Conservation (phyloP, 2,329 filamentous ascomycete genomes). For the Exophiala sp. region DNA sequence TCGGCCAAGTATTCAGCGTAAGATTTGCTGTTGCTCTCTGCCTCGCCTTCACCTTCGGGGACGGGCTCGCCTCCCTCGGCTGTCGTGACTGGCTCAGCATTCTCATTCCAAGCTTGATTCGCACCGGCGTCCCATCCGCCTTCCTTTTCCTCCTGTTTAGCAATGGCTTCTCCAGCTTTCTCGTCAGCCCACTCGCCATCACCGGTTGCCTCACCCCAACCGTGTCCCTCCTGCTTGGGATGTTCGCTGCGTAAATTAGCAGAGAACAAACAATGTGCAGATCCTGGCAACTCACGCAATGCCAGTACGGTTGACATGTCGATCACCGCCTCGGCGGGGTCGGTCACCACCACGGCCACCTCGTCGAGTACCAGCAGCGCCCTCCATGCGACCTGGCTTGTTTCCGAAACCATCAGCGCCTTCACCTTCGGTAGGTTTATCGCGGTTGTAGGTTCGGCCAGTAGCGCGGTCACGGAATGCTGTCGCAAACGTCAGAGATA, state of each 20-base stretch:
- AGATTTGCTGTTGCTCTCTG: slow-evolving; percentile 84
- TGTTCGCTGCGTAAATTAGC: slow-evolving; percentile 38
- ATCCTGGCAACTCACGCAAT: slow-evolving; percentile 51
- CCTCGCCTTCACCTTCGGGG: slow-evolving; percentile 47
- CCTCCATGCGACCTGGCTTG: slow-evolving; percentile 26
- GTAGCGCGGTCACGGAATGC: slow-evolving; percentile 87
- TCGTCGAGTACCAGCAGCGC: slow-evolving; percentile 50
- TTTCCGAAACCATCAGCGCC: slow-evolving; percentile 44
- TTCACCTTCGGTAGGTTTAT: slow-evolving; percentile 66
- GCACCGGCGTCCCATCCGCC: slow-evolving; percentile 42
- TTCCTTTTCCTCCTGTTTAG: slow-evolving; percentile 78
- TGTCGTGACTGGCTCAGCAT: slow-evolving; percentile 21
- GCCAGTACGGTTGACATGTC: slow-evolving; percentile 57
- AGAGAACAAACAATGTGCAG: not conserved
- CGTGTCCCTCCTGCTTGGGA: slow-evolving; percentile 62
- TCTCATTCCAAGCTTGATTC: slow-evolving; percentile 34
- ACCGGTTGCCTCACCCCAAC: slow-evolving; percentile 83
- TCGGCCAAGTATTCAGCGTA: slow-evolving; percentile 84
- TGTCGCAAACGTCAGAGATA: slow-evolving; percentile 37
- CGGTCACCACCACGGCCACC: slow-evolving; percentile 61
- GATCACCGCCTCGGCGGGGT: slow-evolving; percentile 54
- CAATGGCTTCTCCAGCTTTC: slow-evolving; percentile 84
- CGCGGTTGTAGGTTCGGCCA: slow-evolving; percentile 77
- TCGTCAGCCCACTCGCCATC: slow-evolving; percentile 85
- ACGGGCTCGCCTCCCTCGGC: slow-evolving; percentile 29